A percentile compares a stretch with the other conserved stretches of the same genome.
phyloP scores from a whole-genome alignment of 352 stramenopile species.

The Globisporangium apiculatum region DNA sequence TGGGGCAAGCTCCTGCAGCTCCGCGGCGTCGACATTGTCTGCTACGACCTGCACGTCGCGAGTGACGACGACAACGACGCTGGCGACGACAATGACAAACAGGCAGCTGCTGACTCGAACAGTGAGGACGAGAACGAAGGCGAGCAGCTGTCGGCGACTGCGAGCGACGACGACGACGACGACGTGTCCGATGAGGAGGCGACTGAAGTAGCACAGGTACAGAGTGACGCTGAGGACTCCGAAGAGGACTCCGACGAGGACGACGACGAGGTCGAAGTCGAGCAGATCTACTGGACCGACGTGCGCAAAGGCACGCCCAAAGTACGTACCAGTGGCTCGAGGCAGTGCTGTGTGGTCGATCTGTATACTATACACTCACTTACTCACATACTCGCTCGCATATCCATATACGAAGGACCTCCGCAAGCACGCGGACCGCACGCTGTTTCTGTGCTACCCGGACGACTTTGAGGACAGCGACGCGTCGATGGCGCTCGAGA shows the following conservation, averaged over 20 bases:
- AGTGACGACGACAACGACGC: constrained; percentile 30
- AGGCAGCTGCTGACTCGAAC: constrained; percentile 18
- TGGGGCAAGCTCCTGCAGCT: constrained; percentile 76
- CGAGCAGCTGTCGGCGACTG: background rate
- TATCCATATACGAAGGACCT: constrained; percentile 31
- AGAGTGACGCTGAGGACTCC: constrained; percentile 8
- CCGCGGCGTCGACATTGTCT: constrained; percentile 75
- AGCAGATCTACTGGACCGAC: constrained; percentile 85
- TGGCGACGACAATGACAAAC: constrained; percentile 9
- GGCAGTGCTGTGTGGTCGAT: background rate
- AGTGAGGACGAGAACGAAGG: constrained; percentile 3
- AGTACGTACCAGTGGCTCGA: constrained; percentile 16
- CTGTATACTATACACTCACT: background rate
- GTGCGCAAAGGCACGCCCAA: constrained; percentile 65
- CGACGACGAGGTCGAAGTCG: constrained; percentile 60
- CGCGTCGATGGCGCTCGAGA: constrained; percentile 86
- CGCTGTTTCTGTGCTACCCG: constrained; percentile 92
- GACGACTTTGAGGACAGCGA: constrained; percentile 88
- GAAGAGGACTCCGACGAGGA: constrained; percentile 1
- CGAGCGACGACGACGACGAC: constrained; percentile 12
- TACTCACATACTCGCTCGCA: no score
- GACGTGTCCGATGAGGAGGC: constrained; percentile 21
- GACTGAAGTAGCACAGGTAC: constrained; percentile 8
- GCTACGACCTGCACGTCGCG: constrained; percentile 82
- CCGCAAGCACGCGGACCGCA: constrained; percentile 65